These are phyloP conservation scores for Musa itinerans DNA, from an alignment of 176 grass and related monocot species.

Conservation along the genomic window DNA sequence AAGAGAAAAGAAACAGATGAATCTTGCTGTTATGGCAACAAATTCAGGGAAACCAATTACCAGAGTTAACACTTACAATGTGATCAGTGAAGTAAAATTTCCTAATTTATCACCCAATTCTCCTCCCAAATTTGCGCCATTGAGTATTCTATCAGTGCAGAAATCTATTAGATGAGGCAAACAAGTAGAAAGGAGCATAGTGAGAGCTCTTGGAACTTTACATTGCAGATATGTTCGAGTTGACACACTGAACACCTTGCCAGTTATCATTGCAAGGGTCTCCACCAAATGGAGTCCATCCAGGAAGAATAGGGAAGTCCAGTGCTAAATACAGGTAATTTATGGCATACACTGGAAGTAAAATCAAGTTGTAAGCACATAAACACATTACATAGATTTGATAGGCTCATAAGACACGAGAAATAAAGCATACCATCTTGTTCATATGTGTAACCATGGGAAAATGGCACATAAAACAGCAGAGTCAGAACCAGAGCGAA, in stretches of 20 bases:
- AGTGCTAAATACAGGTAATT: constrained; percentile 60
- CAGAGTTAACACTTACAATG: constrained; percentile 34
- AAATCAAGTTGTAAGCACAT: not conserved
- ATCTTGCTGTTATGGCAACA: not conserved
- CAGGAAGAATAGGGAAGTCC: constrained; percentile 62
- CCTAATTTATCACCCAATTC: constrained; percentile 45
- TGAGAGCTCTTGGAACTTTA: constrained; percentile 21
- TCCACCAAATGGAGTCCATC: constrained; percentile 66
- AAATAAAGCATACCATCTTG: not conserved
- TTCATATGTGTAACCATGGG: constrained; percentile 6
- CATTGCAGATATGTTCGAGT: constrained; percentile 73
- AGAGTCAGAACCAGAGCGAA: not conserved
- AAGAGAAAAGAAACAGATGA: not conserved
- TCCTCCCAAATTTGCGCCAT: constrained; percentile 70
- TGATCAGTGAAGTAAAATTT: constrained; percentile 65
- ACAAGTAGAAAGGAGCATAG: not conserved
- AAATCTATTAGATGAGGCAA: constrained; percentile 8
- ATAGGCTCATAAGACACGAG: too few relatives aligned
- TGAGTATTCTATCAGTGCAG: constrained; percentile 31
- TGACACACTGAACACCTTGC: constrained; percentile 76
- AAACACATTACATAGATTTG: not conserved
- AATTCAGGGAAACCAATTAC: not conserved
- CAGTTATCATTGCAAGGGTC: constrained; percentile 77
- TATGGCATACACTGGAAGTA: constrained; percentile 74
- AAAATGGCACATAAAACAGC: not conserved